phyloP scores from a whole-genome alignment of 768 basidiomycete genomes.

The Mycena polygramma region DNA sequence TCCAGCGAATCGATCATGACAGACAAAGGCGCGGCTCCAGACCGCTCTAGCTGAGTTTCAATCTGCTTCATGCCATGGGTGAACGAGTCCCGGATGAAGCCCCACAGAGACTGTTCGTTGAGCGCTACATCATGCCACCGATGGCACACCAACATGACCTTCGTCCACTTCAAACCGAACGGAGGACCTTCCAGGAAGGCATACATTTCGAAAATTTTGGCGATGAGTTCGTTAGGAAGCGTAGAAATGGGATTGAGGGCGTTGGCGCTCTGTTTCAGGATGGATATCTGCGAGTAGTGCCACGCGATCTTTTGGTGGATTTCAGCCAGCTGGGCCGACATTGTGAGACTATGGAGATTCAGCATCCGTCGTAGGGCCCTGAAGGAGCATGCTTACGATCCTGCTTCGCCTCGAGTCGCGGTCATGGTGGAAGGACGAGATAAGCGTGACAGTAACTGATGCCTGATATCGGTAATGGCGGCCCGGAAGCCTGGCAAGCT shows the following conservation, averaged over 20 bases:
- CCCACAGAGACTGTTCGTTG: conserved; percentile 6
- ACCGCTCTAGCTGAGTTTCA: neutral
- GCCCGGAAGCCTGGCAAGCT: too few species aligned
- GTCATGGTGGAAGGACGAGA: too few species aligned
- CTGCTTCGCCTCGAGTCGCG: too few species aligned
- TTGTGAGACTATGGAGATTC: neutral
- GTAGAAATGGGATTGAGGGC: conserved; percentile 11
- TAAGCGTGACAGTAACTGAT: too few species aligned
- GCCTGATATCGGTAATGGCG: too few species aligned
- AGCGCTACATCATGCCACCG: conserved; percentile 15
- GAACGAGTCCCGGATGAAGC: neutral
- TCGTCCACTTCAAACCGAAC: conserved; percentile 10
- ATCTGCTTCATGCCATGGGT: neutral
- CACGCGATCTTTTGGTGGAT: conserved; percentile 14
- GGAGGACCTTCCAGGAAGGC: neutral
- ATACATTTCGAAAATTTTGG: neutral
- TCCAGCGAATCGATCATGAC: neutral
- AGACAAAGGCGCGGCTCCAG: conserved; percentile 14
- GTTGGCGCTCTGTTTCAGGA: conserved; percentile 11
- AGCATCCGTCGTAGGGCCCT: too few species aligned
- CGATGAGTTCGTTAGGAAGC: conserved; percentile 20
- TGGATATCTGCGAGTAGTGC: conserved; percentile 24
- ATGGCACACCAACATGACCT: conserved; percentile 19
- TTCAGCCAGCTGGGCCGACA: neutral
- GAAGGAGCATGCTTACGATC: too few species aligned